phyloP scores from a whole-genome alignment of 139 green algal genomes.

The Chlorella sp. region DNA sequence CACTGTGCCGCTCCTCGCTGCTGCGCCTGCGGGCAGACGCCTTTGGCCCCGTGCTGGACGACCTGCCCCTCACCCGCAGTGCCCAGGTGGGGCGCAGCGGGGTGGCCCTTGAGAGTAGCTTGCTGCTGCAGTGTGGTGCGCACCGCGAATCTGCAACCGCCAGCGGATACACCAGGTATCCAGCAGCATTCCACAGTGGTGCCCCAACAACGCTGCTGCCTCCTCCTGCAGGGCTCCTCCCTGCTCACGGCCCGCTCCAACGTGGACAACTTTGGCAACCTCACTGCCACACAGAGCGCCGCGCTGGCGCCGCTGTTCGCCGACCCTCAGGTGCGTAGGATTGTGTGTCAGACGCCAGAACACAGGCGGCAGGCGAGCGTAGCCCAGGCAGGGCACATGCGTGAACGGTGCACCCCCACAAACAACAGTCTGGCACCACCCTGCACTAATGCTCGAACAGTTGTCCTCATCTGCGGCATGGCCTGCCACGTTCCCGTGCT shows the following conservation, averaged over 20 bases:
- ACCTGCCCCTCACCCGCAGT: neutral
- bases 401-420: too few relatives aligned
- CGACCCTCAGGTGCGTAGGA: neutral
- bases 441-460: too few relatives aligned
- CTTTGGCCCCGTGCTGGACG: conserved; percentile 1
- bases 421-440: too few relatives aligned
- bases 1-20: conserved; percentile 18
- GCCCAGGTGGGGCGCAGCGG: neutral
- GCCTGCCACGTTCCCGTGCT: neutral
- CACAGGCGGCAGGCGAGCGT: too few relatives aligned
- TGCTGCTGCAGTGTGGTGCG: too few relatives aligned
- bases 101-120: neutral
- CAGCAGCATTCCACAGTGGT: too few relatives aligned
- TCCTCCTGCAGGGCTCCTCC: conserved; percentile 7
- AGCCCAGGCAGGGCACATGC: too few relatives aligned
- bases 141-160: too few relatives aligned
- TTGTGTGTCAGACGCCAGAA: too few relatives aligned
- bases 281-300: neutral
- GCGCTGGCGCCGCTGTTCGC: conserved; percentile 3
- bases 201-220: neutral
- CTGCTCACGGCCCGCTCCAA: neutral
- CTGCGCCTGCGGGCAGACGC: conserved; percentile 23
- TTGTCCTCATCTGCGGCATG: too few relatives aligned
- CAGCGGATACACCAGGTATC: too few relatives aligned
- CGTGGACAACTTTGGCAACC: conserved; percentile 8